Percentiles rank a stretch among this genome's conserved stretches.
Conservation (phyloP, 176 grass and related monocot genomes). For the Saccharum officinarum region DNA sequence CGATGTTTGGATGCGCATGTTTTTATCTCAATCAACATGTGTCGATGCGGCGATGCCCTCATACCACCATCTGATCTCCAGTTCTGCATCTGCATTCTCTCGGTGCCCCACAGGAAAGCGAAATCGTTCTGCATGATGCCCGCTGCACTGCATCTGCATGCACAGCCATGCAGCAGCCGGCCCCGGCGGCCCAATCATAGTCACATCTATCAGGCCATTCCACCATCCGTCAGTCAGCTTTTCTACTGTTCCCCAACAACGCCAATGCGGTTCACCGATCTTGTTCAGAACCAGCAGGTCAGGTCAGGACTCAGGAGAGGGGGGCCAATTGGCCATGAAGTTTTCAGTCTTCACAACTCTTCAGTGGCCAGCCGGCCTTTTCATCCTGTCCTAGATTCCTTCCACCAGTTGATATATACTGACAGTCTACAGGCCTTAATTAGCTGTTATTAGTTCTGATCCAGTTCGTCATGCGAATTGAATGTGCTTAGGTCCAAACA, state of each 20-base stretch:
- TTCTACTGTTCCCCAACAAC: not conserved
- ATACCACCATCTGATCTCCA: no score
- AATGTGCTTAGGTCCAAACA: not conserved
- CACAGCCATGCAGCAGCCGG: not conserved
- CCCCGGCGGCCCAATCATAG: not conserved
- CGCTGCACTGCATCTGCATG: not conserved
- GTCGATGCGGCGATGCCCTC: no score
- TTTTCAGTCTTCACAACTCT: not conserved
- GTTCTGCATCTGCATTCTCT: no score
- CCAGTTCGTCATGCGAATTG: not conserved
- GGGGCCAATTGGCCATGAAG: not conserved
- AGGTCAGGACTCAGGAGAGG: not conserved
- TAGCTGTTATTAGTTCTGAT: no score
- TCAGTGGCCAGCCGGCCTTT: not conserved
- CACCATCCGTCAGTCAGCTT: not conserved
- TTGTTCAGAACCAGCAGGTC: not conserved
- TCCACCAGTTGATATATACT: not conserved
- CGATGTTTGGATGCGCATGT: no score
- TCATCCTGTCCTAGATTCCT: not conserved
- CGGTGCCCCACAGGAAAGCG: not conserved
- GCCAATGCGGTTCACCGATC: not conserved
- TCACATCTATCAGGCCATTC: not conserved
- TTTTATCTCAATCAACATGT: no score
- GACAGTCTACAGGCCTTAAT: not conserved
- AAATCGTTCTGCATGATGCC: not conserved